phyloP scores from a whole-genome alignment of 768 basidiomycete species.

The Agaricus sinodeliciosus region DNA sequence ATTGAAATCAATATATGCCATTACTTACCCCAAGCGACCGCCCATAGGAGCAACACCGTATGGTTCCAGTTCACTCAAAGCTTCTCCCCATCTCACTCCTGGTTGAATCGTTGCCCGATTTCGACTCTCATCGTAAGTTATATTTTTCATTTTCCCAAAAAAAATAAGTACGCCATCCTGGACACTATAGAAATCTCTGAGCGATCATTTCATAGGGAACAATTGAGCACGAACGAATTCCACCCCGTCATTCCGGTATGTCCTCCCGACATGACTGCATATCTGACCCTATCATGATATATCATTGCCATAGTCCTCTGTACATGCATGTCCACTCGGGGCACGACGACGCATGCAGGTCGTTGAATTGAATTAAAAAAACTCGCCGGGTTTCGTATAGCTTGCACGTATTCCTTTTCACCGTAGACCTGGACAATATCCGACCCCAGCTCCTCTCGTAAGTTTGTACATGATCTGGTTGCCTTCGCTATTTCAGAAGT shows the following conservation, averaged over 20 bases:
- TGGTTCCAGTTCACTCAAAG: conserved; percentile 25
- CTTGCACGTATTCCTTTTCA: background rate
- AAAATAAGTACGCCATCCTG: conserved; percentile 30
- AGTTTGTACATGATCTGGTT: background rate
- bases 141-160: conserved; percentile 30
- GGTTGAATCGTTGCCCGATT: conserved; percentile 35
- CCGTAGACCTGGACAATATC: conserved; percentile 2
- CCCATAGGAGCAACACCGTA: conserved; percentile 37
- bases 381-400: conserved; percentile 23
- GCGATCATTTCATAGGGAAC: background rate
- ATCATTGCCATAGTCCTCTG: conserved; percentile 31
- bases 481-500: background rate
- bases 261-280: conserved; percentile 36
- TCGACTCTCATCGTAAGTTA: conserved; percentile 27
- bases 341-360: conserved; percentile 32
- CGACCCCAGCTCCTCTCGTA: conserved; percentile 7
- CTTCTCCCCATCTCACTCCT: conserved; percentile 37
- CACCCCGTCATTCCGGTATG: conserved; percentile 37
- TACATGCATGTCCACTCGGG: conserved; percentile 25
- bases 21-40: conserved; percentile 27
- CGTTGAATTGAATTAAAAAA: conserved; percentile 24
- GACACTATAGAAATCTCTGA: conserved; percentile 21
- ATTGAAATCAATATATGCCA: background rate
- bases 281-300: conserved; percentile 25
- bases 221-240: conserved; percentile 23